phyloP scores from a whole-genome alignment of 2,329 filamentous ascomycete species.

The Colletotrichum tofieldiae region DNA sequence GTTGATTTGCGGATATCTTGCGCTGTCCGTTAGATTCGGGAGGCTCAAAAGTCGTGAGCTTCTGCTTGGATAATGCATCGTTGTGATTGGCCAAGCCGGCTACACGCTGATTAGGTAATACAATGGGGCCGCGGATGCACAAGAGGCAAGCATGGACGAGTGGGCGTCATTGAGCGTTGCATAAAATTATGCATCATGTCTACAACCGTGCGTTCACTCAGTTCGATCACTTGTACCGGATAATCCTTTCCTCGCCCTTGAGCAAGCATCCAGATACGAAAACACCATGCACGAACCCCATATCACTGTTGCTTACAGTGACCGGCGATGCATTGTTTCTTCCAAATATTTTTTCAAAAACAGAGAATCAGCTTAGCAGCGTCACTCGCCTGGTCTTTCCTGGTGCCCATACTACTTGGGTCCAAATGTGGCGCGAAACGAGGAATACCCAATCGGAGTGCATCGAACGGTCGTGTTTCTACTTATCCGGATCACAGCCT shows the following conservation, averaged over 20 bases:
- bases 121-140: constrained; percentile 31
- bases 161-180: constrained; percentile 23
- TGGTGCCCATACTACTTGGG: neutral
- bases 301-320: neutral
- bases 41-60: constrained; percentile 46
- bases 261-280: neutral
- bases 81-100: constrained; percentile 38
- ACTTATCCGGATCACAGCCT: no score
- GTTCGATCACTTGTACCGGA: no score
- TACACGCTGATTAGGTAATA: constrained; percentile 17
- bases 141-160: constrained; percentile 42
- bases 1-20: constrained; percentile 18
- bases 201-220: neutral
- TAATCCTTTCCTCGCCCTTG: no score
- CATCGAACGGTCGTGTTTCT: neutral
- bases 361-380: neutral
- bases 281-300: neutral
- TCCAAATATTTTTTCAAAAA: neutral
- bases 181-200: neutral
- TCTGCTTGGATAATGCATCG: constrained; percentile 44
- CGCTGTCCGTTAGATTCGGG: constrained; percentile 40
- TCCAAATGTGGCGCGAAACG: neutral
- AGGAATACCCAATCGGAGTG: neutral
- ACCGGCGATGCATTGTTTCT: neutral
- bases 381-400: neutral